Percentiles rank a stretch among this genome's conserved stretches.
These are phyloP conservation scores for Passiflora organensis DNA, from an alignment of 345 rosid species.

Conservation along the genomic window DNA sequence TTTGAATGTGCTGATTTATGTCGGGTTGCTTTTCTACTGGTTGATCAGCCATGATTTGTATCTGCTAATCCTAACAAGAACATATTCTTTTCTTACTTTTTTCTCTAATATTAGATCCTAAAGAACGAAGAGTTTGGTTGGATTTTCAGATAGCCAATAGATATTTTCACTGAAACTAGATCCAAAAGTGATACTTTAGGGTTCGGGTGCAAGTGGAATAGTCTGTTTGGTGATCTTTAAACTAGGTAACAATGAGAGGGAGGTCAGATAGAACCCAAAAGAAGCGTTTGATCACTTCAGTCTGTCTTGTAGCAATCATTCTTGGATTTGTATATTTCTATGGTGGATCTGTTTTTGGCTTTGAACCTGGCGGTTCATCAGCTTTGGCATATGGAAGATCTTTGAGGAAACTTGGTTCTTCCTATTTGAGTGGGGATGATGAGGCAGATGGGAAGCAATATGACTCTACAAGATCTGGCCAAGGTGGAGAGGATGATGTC, in stretches of 20 bases:
- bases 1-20: neutral
- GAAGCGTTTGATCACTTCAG: constrained; percentile 59
- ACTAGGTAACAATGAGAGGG: constrained; percentile 61
- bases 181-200: constrained; percentile 23
- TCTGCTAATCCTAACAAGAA: neutral
- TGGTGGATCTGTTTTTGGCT: constrained; percentile 61
- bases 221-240: constrained; percentile 16
- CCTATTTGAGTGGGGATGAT: constrained; percentile 79
- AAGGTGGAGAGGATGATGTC: constrained; percentile 40
- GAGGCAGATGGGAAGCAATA: constrained; percentile 61
- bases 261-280: constrained; percentile 85
- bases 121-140: constrained; percentile 1
- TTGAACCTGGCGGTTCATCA: constrained; percentile 54
- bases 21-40: neutral
- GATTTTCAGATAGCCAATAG: constrained; percentile 1
- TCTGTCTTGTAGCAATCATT: constrained; percentile 49
- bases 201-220: constrained; percentile 11
- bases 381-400: constrained; percentile 76
- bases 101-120: neutral
- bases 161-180: constrained; percentile 16
- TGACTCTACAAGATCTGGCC: constrained; percentile 41
- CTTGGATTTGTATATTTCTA: constrained; percentile 67
- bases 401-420: constrained; percentile 72
- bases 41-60: neutral
- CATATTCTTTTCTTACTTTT: neutral